Evolutionary conservation across 768 basidiomycete genomes (phyloP).

Genomic region (Pleurotus tuoliensis): DNA sequence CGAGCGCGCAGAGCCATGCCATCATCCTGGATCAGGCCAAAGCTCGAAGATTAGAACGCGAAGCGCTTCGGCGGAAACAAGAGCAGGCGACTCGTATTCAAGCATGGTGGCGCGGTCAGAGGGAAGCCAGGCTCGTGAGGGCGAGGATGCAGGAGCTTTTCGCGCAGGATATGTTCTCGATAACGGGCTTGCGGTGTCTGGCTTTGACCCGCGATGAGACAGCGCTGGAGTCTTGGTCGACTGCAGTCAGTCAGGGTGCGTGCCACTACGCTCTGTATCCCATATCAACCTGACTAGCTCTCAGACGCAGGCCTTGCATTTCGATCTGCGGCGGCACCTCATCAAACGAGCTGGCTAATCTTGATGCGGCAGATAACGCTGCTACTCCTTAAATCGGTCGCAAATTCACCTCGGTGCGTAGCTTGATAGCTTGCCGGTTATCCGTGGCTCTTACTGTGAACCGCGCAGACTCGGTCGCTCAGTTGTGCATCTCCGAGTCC

Average conservation of each 20-base stretch:
- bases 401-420: constrained; percentile 47
- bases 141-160: constrained; percentile 45
- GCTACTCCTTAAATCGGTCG: constrained; percentile 51
- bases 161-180: constrained; percentile 44
- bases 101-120: constrained; percentile 61
- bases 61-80: constrained; percentile 47
- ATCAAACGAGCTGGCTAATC: constrained; percentile 54
- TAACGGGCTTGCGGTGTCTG: constrained; percentile 61
- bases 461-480: constrained; percentile 36
- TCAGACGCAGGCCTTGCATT: constrained; percentile 34
- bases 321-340: constrained; percentile 29
- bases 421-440: neutral
- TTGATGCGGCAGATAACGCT: constrained; percentile 48
- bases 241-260: constrained; percentile 22
- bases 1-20: constrained; percentile 44
- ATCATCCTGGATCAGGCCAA: constrained; percentile 63
- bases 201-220: constrained; percentile 54
- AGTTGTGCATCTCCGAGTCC: constrained; percentile 47
- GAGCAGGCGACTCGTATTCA: constrained; percentile 64
- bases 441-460: neutral
- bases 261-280: neutral
- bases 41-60: constrained; percentile 53
- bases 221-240: constrained; percentile 44
- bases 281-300: neutral
- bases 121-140: constrained; percentile 37